phyloP scores from a whole-genome alignment of 2,329 filamentous ascomycete species.

The Exutisphaerella laricina region DNA sequence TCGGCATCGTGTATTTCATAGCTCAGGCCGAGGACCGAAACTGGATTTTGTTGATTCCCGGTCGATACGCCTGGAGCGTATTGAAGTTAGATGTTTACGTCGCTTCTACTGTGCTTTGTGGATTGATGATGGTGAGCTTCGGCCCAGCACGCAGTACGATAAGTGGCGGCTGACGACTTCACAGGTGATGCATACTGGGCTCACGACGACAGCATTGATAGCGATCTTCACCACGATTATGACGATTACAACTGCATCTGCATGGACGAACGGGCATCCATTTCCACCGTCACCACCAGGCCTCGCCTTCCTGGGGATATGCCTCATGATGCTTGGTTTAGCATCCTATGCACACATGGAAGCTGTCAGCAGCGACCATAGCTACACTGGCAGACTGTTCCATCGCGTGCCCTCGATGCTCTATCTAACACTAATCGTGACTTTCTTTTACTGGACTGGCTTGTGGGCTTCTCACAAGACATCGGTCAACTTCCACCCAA shows the following conservation, averaged over 20 bases:
- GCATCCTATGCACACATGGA: conserved; percentile 28
- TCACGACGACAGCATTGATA: conserved; percentile 37
- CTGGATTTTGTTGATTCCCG: conserved; percentile 37
- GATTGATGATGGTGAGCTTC: conserved; percentile 30
- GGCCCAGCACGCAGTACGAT: too few species aligned
- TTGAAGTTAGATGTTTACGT: conserved; percentile 26
- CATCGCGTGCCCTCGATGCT: conserved; percentile 27
- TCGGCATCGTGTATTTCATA: conserved; percentile 34
- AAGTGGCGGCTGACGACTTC: conserved; percentile 4
- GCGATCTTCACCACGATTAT: conserved; percentile 35
- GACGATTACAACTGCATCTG: conserved; percentile 31
- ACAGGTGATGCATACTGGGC: conserved; percentile 40
- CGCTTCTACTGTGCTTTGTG: conserved; percentile 25
- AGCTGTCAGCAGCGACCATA: conserved; percentile 8
- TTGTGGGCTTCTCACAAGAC: conserved; percentile 39
- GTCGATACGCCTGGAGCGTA: conserved; percentile 35
- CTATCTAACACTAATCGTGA: conserved; percentile 36
- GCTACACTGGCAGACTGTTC: conserved; percentile 10
- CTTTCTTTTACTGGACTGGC: conserved; percentile 40
- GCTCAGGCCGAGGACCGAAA: conserved; percentile 35
- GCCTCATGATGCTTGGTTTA: conserved; percentile 27
- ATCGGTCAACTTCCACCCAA: conserved; percentile 46
- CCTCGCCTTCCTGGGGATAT: conserved; percentile 21
- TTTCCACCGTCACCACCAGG: conserved; percentile 27
- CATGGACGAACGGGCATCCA: conserved; percentile 30